phyloP scores from a whole-genome alignment of 2,329 filamentous ascomycete species.

The Malbranchea cinnamomea region DNA sequence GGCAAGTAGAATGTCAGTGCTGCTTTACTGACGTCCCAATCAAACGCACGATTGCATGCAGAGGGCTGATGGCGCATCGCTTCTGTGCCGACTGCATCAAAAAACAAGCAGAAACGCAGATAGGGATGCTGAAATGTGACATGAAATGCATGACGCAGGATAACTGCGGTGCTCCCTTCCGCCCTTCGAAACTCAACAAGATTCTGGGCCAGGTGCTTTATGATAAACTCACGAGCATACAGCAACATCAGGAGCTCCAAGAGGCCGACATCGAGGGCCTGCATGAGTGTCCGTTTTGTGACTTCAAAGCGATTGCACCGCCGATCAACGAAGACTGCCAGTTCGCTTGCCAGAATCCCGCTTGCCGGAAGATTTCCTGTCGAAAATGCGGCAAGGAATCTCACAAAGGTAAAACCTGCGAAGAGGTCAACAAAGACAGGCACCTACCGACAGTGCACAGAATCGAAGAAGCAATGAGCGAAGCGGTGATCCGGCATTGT shows the following conservation, averaged over 20 bases:
- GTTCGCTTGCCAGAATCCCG: slow-evolving; percentile 54
- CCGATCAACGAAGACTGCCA: slow-evolving; percentile 54
- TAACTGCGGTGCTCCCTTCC: slow-evolving; percentile 50
- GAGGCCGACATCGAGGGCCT: slow-evolving; percentile 57
- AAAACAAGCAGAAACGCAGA: slow-evolving; percentile 48
- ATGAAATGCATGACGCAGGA: slow-evolving; percentile 57
- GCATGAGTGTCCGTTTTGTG: slow-evolving; percentile 66
- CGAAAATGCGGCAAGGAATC: slow-evolving; percentile 52
- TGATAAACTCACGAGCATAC: slow-evolving; percentile 51
- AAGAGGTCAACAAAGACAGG: slow-evolving; percentile 47
- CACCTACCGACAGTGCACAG: slow-evolving; percentile 47
- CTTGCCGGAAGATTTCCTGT: slow-evolving; percentile 51
- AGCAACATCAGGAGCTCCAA: slow-evolving; percentile 55
- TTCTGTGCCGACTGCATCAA: slow-evolving; percentile 57
- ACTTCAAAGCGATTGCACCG: slow-evolving; percentile 60
- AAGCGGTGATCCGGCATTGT: slow-evolving; percentile 60
- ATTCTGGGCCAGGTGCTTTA: slow-evolving; percentile 46
- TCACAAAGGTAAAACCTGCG: slow-evolving; percentile 59
- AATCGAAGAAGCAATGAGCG: slow-evolving; percentile 75
- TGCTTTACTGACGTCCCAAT: slow-evolving; percentile 54
- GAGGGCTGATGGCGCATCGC: slow-evolving; percentile 42
- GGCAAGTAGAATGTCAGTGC: slow-evolving; percentile 57
- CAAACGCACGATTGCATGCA: slow-evolving; percentile 55
- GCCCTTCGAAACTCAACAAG: slow-evolving; percentile 36
- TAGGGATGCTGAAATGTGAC: slow-evolving; percentile 54